Evolutionary conservation across 805 yeast genomes (phyloP).

Genomic region (Clavispora asparagi): DNA sequence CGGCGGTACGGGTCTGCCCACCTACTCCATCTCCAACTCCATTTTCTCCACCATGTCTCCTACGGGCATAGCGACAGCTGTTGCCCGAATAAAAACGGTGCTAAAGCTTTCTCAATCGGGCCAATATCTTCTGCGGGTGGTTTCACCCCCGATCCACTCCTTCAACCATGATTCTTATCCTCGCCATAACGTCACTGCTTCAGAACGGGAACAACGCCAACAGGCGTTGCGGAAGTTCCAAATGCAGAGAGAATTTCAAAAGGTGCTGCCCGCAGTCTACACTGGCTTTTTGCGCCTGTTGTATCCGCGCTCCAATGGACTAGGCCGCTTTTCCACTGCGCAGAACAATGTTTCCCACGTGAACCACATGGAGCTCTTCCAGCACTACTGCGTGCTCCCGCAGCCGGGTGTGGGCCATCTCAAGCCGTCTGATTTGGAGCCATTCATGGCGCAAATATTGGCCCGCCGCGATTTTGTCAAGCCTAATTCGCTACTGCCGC

Average conservation of each 20-base stretch:
- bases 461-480: slow-evolving; percentile 20
- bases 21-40: not conserved
- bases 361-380: slow-evolving; percentile 22
- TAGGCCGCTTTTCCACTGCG: slow-evolving; percentile 2
- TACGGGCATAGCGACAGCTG: not conserved
- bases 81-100: not conserved
- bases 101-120: slow-evolving; percentile 1
- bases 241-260: slow-evolving; percentile 5
- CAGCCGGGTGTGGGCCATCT: slow-evolving; percentile 22
- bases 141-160: not conserved
- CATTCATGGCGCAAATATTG: slow-evolving; percentile 21
- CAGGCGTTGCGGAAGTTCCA: slow-evolving; percentile 3
- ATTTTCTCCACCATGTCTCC: not conserved
- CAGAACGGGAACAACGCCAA: not conserved
- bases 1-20: not conserved
- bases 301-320: slow-evolving; percentile 8
- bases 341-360: slow-evolving; percentile 7
- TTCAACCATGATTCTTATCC: not conserved
- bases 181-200: not conserved
- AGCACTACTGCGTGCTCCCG: slow-evolving; percentile 23
- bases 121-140: slow-evolving; percentile 6
- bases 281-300: slow-evolving; percentile 5
- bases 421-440: slow-evolving; percentile 22
- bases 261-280: not conserved
- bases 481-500: slow-evolving; percentile 18